Evolutionary conservation across 176 grass and related monocot genomes (phyloP), one percentile per base, ranked within the genome.

Genomic region (Alloteropsis semialata): DNA sequence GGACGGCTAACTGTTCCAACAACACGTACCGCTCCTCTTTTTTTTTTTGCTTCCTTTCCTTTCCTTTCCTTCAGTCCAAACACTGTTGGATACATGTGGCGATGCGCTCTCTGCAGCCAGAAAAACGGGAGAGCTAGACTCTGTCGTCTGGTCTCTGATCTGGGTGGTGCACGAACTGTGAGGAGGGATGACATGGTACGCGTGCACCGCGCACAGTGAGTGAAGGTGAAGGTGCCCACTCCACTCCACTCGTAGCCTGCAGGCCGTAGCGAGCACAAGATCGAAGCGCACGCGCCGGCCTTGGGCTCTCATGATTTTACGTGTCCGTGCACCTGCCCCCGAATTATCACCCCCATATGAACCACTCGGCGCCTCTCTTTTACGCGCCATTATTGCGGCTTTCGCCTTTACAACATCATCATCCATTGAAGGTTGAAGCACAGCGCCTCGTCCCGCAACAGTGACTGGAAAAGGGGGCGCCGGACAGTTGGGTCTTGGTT

Each of bases 321-420:
- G 36, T 42, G 65, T 5, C 73, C 86, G 86, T 83, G 73, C 80
- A 28, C 17, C 65, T 71, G 64, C 74, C 63, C 53, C 64, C 79
- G 44, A 77, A 60, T 77, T 70, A 87, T 62, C 63, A 39, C 49
- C 38, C 12, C 59, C 84, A 8, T 33, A 28, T 10, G 53, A 85
- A 49, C 75, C 64, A 37, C 68, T 19, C 45, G 12, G 18, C 19
- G 16, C 29, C 74, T 27, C 51, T 22, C 66, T 88, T 83, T 25
- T 55, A 54, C 80, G 6, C 27, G 6, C 6, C 5, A 77, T 72
- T 13, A 78, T 82, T 64, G 80, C 53, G 76, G 10, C 65, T 77
- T 77, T 28, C 0, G 1, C 6, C 65, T 79, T 79, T 79, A 37
- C 75, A 66, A 75, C 75, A 21, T 46, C 75, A 21, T 46, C 74